A percentile compares a stretch with the other conserved stretches of the same genome.
Evolutionary conservation across 257 asterid species (phyloP).

Genomic region (Nicotiana attenuata): DNA sequence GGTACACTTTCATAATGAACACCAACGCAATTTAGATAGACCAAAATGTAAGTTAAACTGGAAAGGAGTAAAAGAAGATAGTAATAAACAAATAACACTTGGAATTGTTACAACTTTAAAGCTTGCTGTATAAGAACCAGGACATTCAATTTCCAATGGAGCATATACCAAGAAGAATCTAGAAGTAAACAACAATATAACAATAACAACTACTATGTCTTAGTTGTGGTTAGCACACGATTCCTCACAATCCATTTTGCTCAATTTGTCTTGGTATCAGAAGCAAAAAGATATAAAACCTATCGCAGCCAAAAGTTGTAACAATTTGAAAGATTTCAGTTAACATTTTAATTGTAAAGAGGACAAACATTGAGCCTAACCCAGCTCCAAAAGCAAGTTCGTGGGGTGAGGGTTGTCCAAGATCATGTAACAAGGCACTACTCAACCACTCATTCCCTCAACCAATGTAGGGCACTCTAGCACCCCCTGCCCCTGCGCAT

Average conservation of each 20-base stretch:
- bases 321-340: neutral
- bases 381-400: too few species aligned
- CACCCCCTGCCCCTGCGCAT: neutral
- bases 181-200: neutral
- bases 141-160: neutral
- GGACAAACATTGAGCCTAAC: neutral
- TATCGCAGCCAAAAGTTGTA: neutral
- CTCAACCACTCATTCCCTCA: too few species aligned
- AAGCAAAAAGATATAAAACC: neutral
- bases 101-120: neutral
- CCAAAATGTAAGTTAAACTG: neutral
- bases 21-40: neutral
- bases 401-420: neutral
- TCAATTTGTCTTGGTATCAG: neutral
- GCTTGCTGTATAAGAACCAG: neutral
- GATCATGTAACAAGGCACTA: too few species aligned
- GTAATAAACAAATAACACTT: neutral
- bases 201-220: neutral
- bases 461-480: too few species aligned
- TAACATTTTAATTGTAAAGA: neutral
- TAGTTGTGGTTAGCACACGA: neutral
- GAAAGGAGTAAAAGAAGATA: neutral
- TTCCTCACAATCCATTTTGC: neutral
- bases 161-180: neutral
- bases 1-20: neutral